Evolutionary conservation across 371 early-diverging fungal genomes (phyloP).

Genomic region (Blakeslea trispora): DNA sequence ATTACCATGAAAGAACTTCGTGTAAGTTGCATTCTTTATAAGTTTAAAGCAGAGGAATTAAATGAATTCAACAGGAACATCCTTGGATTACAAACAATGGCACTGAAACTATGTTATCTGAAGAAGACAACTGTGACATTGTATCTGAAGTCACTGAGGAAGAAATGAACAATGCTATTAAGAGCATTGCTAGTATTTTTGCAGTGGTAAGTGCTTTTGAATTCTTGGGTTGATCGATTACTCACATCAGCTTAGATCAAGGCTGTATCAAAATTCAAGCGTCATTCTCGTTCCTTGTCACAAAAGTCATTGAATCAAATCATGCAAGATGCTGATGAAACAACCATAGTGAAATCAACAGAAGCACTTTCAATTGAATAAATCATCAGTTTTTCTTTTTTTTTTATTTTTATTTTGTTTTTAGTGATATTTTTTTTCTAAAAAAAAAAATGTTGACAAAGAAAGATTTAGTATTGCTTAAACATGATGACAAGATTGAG

Average conservation of each 20-base stretch:
- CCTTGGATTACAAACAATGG: slow-evolving; percentile 88
- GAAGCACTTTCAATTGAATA: slow-evolving; percentile 7
- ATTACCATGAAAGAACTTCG: slow-evolving; percentile 79
- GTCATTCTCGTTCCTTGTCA: slow-evolving; percentile 52
- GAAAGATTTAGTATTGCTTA: slow-evolving; percentile 4
- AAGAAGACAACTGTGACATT: slow-evolving; percentile 72
- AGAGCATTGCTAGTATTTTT: slow-evolving; percentile 59
- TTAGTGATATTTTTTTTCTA: background rate
- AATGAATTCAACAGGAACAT: slow-evolving; percentile 50
- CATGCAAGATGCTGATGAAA: slow-evolving; percentile 31
- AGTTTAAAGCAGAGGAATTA: background rate
- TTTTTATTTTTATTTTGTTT: slow-evolving; percentile 4
- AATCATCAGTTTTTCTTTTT: background rate
- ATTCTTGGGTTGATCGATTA: background rate
- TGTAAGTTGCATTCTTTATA: slow-evolving; percentile 47
- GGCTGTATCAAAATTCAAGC: slow-evolving; percentile 54
- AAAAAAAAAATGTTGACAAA: background rate
- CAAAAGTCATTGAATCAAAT: slow-evolving; percentile 45
- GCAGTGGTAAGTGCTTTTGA: slow-evolving; percentile 41
- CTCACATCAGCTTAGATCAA: slow-evolving; percentile 34
- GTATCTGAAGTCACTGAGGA: slow-evolving; percentile 83
- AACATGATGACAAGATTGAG: slow-evolving; percentile 1
- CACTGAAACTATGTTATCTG: slow-evolving; percentile 62
- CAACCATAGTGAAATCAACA: slow-evolving; percentile 6
- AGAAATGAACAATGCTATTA: slow-evolving; percentile 80